Evolutionary conservation across 2,329 filamentous ascomycete genomes (phyloP).

Genomic region (Lecanicillium sp.): DNA sequence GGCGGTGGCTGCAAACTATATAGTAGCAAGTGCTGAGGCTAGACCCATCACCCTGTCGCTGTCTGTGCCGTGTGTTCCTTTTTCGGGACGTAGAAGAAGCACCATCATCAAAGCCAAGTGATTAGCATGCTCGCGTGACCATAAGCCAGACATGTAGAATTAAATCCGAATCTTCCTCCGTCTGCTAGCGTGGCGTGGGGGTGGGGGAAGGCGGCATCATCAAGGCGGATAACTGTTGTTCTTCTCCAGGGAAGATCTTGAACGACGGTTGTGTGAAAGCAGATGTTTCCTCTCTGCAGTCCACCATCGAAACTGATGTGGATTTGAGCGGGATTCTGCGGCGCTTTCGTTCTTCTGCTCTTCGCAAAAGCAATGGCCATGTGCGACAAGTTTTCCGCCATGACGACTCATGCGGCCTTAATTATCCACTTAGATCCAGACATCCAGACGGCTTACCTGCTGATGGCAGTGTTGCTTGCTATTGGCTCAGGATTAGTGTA

Average conservation of each 20-base stretch:
- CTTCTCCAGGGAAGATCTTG: too few relatives aligned
- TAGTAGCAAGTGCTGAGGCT: too few relatives aligned
- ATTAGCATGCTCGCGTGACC: constrained; percentile 2
- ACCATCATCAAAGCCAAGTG: background rate
- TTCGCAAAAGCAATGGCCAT: background rate
- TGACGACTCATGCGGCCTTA: background rate
- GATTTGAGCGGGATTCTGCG: background rate
- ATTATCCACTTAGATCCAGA: constrained; percentile 3
- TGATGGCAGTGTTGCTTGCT: background rate
- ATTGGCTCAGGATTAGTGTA: background rate
- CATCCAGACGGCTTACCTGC: background rate
- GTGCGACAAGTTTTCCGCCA: background rate
- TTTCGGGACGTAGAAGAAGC: background rate
- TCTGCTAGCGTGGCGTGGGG: background rate
- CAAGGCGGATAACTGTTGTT: background rate
- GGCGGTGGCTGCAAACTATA: too few relatives aligned
- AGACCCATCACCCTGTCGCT: too few relatives aligned
- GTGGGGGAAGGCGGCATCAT: background rate
- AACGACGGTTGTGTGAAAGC: too few relatives aligned
- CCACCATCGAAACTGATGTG: too few relatives aligned
- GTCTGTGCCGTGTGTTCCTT: background rate
- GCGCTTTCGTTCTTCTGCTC: background rate
- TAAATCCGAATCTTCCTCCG: background rate
- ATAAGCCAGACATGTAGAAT: background rate
- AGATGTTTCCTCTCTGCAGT: too few relatives aligned